Base-by-base conservation (phyloP, 2,329 filamentous ascomycete species). In the Talaromyces sp. region DNA sequence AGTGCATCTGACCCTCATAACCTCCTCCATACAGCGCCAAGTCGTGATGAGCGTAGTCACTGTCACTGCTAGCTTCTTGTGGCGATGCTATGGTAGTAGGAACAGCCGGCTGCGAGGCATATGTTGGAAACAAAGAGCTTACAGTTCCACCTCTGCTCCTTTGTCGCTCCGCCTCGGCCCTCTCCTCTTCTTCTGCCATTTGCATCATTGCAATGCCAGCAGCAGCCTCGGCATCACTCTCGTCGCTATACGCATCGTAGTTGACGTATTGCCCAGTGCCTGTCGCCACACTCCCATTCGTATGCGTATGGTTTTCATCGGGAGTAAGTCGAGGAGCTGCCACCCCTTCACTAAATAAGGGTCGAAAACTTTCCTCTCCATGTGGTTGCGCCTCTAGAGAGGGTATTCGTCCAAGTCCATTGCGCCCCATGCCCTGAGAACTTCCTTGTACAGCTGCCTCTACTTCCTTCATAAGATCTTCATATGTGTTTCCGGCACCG, bases 161-260 rank as follows among this genome's bases (percentile, higher is more conserved):
- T 24, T 72, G 65, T 27, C 71, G 69, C 54, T 79, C 77, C 31
- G 74, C 83, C 52, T 85, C 82, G 6, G 78, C 82, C 60, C 88
- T 87, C 66, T 96, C 91, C 74, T 88, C 84, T 75, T 92, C 86
- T 67, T 96, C 92, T 4, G 92, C 93, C 78, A 93, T 87, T 65
- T 88, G 88, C 84, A 98, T 87, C 69, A 93, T 93, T 73, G 91
- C 86, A 60, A 96, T 80, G 16, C 95, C 94, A 66, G 92, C 92
- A 45, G 90, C 88, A 22, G 90, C 94, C 76, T 97, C 94, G 0
- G 90, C 88, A 73, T 98, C 94, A 73, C 92, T 96, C 59, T 96
- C 92, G 63, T 94, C 90, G 67, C 83, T 82, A 70, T 83, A 84
- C 6, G 79, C 79, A 66, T 78, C 79, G 65, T 82, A 81, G 66